These are phyloP conservation scores for Ustilago nuda DNA, from an alignment of 1,284 basidiomycete species.

Conservation along the genomic window DNA sequence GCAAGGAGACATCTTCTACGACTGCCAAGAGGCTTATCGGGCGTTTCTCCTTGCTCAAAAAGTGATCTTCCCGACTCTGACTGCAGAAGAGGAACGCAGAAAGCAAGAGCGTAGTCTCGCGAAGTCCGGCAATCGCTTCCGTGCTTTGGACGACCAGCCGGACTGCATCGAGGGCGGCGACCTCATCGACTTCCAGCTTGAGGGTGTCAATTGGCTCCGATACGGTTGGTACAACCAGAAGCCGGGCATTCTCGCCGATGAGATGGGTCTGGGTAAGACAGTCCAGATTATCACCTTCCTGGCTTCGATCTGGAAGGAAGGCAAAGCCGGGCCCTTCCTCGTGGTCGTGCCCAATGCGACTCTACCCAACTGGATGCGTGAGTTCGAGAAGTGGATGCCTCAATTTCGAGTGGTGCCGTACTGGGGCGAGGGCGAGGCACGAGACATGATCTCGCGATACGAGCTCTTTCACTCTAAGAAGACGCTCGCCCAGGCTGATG, in stretches of 20 bases:
- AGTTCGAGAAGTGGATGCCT: constrained; percentile 89
- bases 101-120: constrained; percentile 48
- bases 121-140: constrained; percentile 49
- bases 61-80: constrained; percentile 75
- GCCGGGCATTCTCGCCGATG: constrained; percentile 93
- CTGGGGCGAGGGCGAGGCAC: constrained; percentile 76
- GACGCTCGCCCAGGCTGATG: constrained; percentile 54
- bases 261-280: constrained; percentile 92
- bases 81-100: constrained; percentile 49
- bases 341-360: constrained; percentile 95
- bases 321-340: constrained; percentile 79
- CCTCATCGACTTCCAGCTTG: constrained; percentile 74
- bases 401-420: constrained; percentile 79
- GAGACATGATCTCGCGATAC: constrained; percentile 83
- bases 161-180: constrained; percentile 70
- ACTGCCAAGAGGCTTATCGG: constrained; percentile 77
- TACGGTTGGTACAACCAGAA: constrained; percentile 75
- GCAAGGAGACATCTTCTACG: constrained; percentile 74
- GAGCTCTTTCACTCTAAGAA: constrained; percentile 78
- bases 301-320: constrained; percentile 75
- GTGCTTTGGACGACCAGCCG: constrained; percentile 70
- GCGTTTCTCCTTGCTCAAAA: constrained; percentile 76
- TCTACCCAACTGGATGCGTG: constrained; percentile 82
- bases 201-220: constrained; percentile 89
- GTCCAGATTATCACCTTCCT: constrained; percentile 90